Evolutionary conservation across 1,284 basidiomycete species (phyloP).

Genomic region (Cerrena zonata): DNA sequence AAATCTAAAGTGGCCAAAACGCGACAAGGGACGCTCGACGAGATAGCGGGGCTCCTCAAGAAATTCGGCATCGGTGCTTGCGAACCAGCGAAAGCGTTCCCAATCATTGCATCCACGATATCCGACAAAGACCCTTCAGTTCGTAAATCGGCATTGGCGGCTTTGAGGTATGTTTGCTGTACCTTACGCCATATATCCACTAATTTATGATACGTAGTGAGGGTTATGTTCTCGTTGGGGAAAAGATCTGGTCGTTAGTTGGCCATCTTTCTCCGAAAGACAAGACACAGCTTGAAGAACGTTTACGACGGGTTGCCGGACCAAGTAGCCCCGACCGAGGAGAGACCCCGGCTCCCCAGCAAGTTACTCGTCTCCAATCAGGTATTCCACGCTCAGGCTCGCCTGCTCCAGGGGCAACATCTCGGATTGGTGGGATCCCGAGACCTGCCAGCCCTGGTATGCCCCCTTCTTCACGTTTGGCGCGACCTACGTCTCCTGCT

Average conservation of each 20-base stretch:
- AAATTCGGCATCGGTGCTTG: conserved; percentile 81
- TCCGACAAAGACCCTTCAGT: conserved; percentile 85
- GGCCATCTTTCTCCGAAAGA: conserved; percentile 79
- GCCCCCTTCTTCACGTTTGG: conserved; percentile 58
- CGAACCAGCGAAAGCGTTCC: conserved; percentile 75
- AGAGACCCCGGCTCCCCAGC: conserved; percentile 34
- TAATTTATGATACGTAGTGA: conserved; percentile 45
- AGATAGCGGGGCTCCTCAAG: conserved; percentile 72
- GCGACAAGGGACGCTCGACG: conserved; percentile 79
- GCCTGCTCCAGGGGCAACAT: conserved; percentile 35
- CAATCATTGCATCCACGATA: conserved; percentile 74
- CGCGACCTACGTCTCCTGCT: conserved; percentile 56
- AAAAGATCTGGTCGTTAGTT: conserved; percentile 79
- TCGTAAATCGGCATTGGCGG: conserved; percentile 75
- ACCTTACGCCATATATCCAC: conserved; percentile 6
- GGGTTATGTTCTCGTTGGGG: conserved; percentile 78
- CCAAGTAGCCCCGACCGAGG: conserved; percentile 48
- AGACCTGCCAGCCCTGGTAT: conserved; percentile 64
- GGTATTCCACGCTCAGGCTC: conserved; percentile 50
- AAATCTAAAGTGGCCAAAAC: conserved; percentile 88
- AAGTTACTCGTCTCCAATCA: conserved; percentile 50
- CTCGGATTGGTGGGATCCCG: conserved; percentile 39
- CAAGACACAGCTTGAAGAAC: conserved; percentile 86
- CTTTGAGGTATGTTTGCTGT: conserved; percentile 65
- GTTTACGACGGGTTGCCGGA: conserved; percentile 75